These are phyloP conservation scores for Neocallimastix lanati DNA, from an alignment of 192 early-diverging fungal genomes.

Conservation along the genomic window DNA sequence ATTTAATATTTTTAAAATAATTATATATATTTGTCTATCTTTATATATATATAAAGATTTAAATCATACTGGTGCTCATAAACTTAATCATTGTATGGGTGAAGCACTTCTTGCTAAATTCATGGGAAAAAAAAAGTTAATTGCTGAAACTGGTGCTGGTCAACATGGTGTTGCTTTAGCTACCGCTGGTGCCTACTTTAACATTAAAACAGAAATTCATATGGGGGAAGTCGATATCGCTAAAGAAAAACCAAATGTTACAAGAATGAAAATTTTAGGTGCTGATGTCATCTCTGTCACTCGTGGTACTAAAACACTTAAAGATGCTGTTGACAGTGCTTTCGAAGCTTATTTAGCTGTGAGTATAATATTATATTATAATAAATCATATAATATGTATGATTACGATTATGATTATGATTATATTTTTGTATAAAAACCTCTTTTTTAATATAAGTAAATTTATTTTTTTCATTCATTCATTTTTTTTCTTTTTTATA, in stretches of 20 bases:
- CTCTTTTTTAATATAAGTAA: too few relatives aligned
- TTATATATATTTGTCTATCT: too few relatives aligned
- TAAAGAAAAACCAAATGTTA: conserved; percentile 85
- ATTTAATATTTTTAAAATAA: too few relatives aligned
- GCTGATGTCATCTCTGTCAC: conserved; percentile 81
- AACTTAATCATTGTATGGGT: conserved; percentile 95
- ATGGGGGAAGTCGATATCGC: conserved; percentile 95
- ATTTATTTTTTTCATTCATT: too few relatives aligned
- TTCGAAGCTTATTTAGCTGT: conserved; percentile 90
- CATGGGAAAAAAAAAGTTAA: conserved; percentile 87
- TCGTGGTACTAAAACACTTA: conserved; percentile 61
- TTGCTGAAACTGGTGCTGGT: conserved; percentile 96
- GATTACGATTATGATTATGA: too few relatives aligned
- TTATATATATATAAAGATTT: too few relatives aligned
- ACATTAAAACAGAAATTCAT: conserved; percentile 85
- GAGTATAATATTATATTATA: neutral
- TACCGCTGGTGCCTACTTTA: conserved; percentile 93
- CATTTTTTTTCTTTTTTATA: too few relatives aligned
- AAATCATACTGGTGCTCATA: conserved; percentile 97
- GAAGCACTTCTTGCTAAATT: conserved; percentile 85
- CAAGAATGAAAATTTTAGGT: conserved; percentile 84
- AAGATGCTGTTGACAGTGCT: conserved; percentile 97
- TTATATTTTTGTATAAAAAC: too few relatives aligned
- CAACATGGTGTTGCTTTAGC: conserved; percentile 99
- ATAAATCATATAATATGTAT: too few relatives aligned